Evolutionary conservation across 352 stramenopile species (phyloP).

Genomic region (Lagenidium giganteum): DNA sequence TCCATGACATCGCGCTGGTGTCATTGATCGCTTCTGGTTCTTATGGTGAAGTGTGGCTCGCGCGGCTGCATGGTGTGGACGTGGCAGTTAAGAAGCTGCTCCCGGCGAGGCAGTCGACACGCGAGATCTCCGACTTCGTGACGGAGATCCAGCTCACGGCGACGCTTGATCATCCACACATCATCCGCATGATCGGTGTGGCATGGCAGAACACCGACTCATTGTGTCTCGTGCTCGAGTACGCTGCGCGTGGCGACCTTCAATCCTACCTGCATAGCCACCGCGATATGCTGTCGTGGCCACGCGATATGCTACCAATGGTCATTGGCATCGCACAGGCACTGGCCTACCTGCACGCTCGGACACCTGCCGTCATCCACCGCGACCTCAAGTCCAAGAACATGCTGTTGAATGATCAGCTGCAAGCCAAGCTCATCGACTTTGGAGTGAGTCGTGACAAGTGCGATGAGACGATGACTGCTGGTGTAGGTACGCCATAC

Average conservation of each 20-base stretch:
- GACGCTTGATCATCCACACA: constrained; percentile 28
- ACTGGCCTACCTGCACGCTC: constrained; percentile 58
- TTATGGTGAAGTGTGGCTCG: too few species aligned
- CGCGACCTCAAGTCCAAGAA: constrained; percentile 45
- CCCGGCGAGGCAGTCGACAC: background rate
- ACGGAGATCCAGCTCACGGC: constrained; percentile 37
- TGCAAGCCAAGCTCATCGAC: constrained; percentile 48
- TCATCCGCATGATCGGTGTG: constrained; percentile 33
- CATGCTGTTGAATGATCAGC: constrained; percentile 32
- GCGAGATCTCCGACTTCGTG: constrained; percentile 23
- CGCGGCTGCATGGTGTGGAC: too few species aligned
- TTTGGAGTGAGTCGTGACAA: constrained; percentile 41
- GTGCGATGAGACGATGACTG: constrained; percentile 19
- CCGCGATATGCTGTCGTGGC: constrained; percentile 15
- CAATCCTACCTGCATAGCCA: constrained; percentile 19
- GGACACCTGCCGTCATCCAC: constrained; percentile 35
- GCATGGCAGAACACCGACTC: constrained; percentile 28
- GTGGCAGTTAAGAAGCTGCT: constrained; percentile 4
- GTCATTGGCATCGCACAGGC: constrained; percentile 33
- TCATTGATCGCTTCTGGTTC: too few species aligned
- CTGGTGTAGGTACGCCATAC: constrained; percentile 41
- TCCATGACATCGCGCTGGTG: too few species aligned
- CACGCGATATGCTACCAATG: constrained; percentile 25
- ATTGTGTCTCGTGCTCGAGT: constrained; percentile 38
- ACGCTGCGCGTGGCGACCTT: constrained; percentile 28